phyloP scores from a whole-genome alignment of 2,329 filamentous ascomycete genomes.

The Macroventuria anomochaeta region DNA sequence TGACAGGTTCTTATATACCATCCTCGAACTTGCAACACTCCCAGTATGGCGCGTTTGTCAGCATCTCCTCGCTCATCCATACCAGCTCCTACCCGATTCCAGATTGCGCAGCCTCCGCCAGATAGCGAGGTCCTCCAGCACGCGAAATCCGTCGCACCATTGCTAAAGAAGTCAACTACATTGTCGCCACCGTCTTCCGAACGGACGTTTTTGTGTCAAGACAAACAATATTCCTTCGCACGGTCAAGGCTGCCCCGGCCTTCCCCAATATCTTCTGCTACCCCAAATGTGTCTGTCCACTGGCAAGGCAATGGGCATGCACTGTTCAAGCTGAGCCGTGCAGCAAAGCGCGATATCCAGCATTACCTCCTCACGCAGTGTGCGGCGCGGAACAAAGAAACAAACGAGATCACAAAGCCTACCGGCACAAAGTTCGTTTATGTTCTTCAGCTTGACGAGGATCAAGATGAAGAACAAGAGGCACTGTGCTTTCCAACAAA shows the following conservation, averaged over 20 bases:
- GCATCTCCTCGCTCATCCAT: not conserved
- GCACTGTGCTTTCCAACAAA: not conserved
- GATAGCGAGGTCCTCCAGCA: not conserved
- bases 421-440: conserved; percentile 11
- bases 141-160: not conserved
- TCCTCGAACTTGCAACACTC: not conserved
- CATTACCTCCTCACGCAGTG: conserved; percentile 2
- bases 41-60: not conserved
- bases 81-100: not conserved
- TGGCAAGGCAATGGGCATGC: not conserved
- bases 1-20: too few species aligned
- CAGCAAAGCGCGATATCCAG: conserved; percentile 9
- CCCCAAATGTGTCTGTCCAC: not conserved
- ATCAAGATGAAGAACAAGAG: not conserved
- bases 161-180: not conserved
- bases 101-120: not conserved
- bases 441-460: not conserved
- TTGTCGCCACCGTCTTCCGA: not conserved
- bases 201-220: not conserved
- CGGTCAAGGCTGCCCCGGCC: not conserved
- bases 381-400: not conserved
- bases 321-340: not conserved
- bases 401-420: conserved; percentile 6
- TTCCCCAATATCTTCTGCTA: not conserved
- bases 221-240: not conserved